phyloP scores from a whole-genome alignment of 805 yeast species.

The Teunomyces panamensis region DNA sequence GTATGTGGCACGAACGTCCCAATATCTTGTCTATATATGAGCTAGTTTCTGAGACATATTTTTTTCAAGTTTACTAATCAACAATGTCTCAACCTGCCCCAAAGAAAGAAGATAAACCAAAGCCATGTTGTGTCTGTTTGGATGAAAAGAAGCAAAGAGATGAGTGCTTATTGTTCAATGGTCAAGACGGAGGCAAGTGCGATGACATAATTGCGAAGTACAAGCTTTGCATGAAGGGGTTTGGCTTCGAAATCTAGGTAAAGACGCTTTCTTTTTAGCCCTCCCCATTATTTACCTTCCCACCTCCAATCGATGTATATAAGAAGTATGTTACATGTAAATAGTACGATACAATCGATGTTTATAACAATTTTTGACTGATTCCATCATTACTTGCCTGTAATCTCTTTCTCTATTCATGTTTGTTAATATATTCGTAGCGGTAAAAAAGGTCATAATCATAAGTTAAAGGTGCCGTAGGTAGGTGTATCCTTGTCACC shows the following conservation, averaged over 20 bases:
- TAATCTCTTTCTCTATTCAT: too few relatives aligned
- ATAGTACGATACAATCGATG: neutral
- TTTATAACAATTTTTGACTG: neutral
- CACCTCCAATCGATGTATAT: neutral
- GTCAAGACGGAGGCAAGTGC: constrained; percentile 83
- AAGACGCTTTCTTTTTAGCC: too few relatives aligned
- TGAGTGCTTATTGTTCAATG: constrained; percentile 79
- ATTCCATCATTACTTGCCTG: too few relatives aligned
- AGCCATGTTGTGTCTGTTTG: constrained; percentile 95
- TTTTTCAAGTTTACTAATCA: neutral
- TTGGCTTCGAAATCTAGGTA: constrained; percentile 59
- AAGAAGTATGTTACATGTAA: neutral
- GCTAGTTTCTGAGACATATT: too few relatives aligned
- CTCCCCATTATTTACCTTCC: constrained; percentile 1
- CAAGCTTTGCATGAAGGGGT: constrained; percentile 88
- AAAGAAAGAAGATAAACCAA: constrained; percentile 54
- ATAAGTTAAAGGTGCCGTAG: neutral
- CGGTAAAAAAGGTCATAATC: neutral
- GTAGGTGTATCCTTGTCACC: neutral
- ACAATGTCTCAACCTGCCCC: constrained; percentile 2
- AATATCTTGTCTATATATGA: too few relatives aligned
- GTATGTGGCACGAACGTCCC: neutral
- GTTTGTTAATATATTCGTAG: neutral
- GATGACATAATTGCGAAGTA: constrained; percentile 65
- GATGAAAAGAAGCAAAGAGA: constrained; percentile 81